Evolutionary conservation across 2,329 filamentous ascomycete genomes (phyloP), one percentile per base, ranked within the genome.

Genomic region (Aspergillus costaricaensis): DNA sequence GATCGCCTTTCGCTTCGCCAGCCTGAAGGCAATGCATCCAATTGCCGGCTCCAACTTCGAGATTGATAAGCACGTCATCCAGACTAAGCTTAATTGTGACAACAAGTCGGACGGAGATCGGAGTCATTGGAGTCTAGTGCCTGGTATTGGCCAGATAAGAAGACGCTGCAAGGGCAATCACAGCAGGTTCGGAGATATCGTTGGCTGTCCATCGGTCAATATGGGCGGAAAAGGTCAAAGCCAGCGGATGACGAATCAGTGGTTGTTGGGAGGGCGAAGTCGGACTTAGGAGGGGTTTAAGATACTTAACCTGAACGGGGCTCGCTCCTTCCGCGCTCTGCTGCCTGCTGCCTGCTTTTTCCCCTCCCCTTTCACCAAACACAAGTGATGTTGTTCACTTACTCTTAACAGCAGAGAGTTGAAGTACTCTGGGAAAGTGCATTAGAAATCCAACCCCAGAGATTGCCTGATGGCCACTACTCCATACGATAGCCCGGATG

Each of bases 281-380:
- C 47, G 47, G 47, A 15, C 47, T 30, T 17, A 8, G 47, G 47
- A 30, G 25, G 47, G 41, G 41, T 14, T 10, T 15, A 50, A n/a
- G 23, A 50, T 50, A 50, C 47, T 50, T 50, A 50, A 50, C 47
- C 47, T 5, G 23, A 50, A 50, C 47, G 47, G 47, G 47, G 2
- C 32, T 12, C 25, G 47, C 47, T 25, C 47, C 47, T 30, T 9
- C 47, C 47, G 47, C 27, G 47, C 30, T 30, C 25, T 30, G 23
- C 44, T 49, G 21, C 44, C 44, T 49, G 44, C 44, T 43, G 39
- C 39, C 39, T 43, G n/a, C 39, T 0, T 14, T 6, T 49, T 4
- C 10, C 10, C 14, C 25, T 32, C 21, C 19, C 21, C 41, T 30
- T n/a, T 50, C 14, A 15, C 25, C 25, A 30, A 4, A 10, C 47